Evolutionary conservation across 495 filamentous ascomycete species (phyloP), one percentile per base, ranked within the genome.

Genomic region (Aspergillus asperescens): DNA sequence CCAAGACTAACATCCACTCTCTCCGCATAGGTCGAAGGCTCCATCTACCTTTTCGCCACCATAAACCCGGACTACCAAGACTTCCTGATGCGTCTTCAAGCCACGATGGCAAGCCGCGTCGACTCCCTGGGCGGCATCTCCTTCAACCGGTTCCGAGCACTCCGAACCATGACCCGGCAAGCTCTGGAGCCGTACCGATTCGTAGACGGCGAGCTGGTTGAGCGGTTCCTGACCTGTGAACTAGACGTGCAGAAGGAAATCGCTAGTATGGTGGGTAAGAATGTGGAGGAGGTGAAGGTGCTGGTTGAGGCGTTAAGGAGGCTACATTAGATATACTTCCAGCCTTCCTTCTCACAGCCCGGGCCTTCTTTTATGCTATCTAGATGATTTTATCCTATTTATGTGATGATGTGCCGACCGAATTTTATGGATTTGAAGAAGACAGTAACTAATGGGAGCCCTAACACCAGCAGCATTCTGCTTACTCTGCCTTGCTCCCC

Each of bases 191-290:
- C 94, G 1, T 85, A 81, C 55, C 78, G 93, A 7, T 96, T 97
- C 61, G 82, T 97, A 37, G 93, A 99, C 61, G 93, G 91, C 0
- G 93, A 97, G 62, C 70, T 97, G 44, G 75, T 99, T 22, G 91
- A 96, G 67, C 64, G 78, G 35, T 99, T 96, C 66, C 65, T 97
- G 50, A 84, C 89, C 55, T 72, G 85, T 39, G 70, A 77, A 37
- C 77, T 82, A 38, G 69, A 65, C 7, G 62, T 80, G 48, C 90
- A 95, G 62, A 74, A 80, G 63, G 76, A 81, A 60, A 81, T 95
- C 46, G 67, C 76, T 3, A 68, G 74, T 52, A 70, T 78, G 53
- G 75, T 93, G 40, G 66, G 71, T 13, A 75, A 74, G 23, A 72
- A 73, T 64, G 82, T 93, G 2, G 87, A 89, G 58, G 81, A 82